Percentiles rank a stretch among this genome's conserved stretches.
Evolutionary conservation across 2,329 filamentous ascomycete species (phyloP).

Genomic region (Fusarium oligoseptatum): DNA sequence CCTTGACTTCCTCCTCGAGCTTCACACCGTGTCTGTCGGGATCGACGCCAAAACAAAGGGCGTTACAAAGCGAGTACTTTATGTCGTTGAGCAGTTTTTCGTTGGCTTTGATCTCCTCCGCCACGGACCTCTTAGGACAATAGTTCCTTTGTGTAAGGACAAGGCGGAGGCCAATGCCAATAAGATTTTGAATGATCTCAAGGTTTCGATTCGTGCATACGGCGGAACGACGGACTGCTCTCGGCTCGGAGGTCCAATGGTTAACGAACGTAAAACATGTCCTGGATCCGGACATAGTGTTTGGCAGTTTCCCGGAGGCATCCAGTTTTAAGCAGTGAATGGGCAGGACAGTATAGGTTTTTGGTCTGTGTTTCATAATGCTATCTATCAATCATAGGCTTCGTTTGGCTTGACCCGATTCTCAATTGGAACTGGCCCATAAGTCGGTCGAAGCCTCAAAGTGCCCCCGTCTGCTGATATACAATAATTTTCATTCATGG

Average conservation of each 20-base stretch:
- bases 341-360: background rate
- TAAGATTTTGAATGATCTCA: background rate
- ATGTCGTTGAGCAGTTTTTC: background rate
- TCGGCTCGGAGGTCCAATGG: background rate
- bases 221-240: background rate
- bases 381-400: conserved; percentile 5
- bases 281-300: background rate
- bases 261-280: background rate
- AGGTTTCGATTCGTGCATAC: background rate
- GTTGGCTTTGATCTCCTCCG: background rate
- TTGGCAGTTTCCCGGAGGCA: background rate
- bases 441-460: background rate
- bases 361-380: background rate
- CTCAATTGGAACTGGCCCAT: conserved; percentile 6
- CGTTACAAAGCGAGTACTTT: background rate
- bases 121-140: background rate
- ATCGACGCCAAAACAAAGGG: background rate
- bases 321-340: background rate
- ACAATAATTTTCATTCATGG: conserved; percentile 23
- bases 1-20: too few species aligned
- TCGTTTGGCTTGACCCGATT: conserved; percentile 16
- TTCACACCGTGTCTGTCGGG: background rate
- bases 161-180: background rate
- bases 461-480: conserved; percentile 3
- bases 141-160: background rate